These are phyloP conservation scores for Colletotrichum abscissum DNA, from an alignment of 2,329 filamentous ascomycete genomes.

Conservation along the genomic window DNA sequence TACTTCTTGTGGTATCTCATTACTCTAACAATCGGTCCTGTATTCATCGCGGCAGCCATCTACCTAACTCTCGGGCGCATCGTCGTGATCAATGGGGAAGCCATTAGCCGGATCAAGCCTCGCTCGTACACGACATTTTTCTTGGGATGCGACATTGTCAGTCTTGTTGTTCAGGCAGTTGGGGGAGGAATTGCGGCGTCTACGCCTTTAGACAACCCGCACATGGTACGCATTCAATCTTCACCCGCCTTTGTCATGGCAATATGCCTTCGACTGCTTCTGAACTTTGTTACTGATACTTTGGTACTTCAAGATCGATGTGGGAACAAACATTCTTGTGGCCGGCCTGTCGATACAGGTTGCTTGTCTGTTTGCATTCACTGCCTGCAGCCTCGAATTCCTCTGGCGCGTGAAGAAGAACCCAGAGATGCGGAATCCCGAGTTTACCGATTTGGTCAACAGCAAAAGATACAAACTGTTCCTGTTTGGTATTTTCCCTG, in stretches of 20 bases:
- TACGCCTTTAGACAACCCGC: constrained; percentile 7
- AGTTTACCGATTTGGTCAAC: constrained; percentile 17
- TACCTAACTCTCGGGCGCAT: constrained; percentile 41
- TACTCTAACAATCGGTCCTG: constrained; percentile 41
- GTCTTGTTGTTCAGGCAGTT: constrained; percentile 8
- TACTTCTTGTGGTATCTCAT: constrained; percentile 35
- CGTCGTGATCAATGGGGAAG: constrained; percentile 37
- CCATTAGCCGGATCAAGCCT: constrained; percentile 20
- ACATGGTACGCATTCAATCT: not conserved
- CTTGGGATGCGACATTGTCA: constrained; percentile 14
- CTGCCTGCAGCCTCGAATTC: constrained; percentile 22
- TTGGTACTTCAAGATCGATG: constrained; percentile 1
- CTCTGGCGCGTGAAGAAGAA: constrained; percentile 15
- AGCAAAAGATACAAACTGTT: constrained; percentile 17
- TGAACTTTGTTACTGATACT: not conserved
- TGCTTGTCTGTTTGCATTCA: constrained; percentile 12
- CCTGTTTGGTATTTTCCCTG: not conserved
- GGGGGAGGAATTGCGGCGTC: constrained; percentile 15
- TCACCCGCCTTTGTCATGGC: not conserved
- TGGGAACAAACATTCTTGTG: constrained; percentile 12
- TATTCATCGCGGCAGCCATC: constrained; percentile 40
- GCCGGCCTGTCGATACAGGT: constrained; percentile 16
- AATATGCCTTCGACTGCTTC: not conserved
- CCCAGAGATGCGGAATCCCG: constrained; percentile 11
- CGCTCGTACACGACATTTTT: constrained; percentile 13